phyloP scores from a whole-genome alignment of 306 rosid species.

The Vigna nakashimae region DNA sequence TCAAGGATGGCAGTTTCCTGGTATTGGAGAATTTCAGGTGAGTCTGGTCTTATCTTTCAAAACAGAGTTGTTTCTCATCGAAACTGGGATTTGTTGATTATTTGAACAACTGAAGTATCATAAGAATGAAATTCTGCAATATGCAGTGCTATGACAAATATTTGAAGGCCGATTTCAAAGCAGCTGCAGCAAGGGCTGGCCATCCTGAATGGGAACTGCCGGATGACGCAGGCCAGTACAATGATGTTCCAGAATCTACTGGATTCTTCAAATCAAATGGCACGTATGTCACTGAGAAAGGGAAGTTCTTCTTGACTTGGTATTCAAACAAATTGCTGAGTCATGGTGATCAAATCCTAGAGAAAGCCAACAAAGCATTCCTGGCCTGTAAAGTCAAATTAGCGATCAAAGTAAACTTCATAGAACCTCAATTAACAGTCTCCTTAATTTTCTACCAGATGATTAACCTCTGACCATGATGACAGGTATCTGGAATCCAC shows the following conservation, averaged over 20 bases:
- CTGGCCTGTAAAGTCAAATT: conserved; percentile 63
- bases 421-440: conserved; percentile 3
- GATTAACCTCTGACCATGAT: conserved; percentile 31
- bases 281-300: conserved; percentile 72
- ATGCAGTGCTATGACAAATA: conserved; percentile 88
- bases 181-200: conserved; percentile 64
- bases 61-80: not conserved
- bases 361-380: conserved; percentile 77
- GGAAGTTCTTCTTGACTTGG: conserved; percentile 93
- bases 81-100: not conserved
- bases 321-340: conserved; percentile 71
- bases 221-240: conserved; percentile 79
- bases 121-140: conserved; percentile 54
- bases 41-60: conserved; percentile 22
- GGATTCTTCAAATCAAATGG: conserved; percentile 73
- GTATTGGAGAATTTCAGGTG: conserved; percentile 97
- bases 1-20: conserved; percentile 87
- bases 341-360: conserved; percentile 84
- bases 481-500: conserved; percentile 87
- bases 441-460: conserved; percentile 22
- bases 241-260: conserved; percentile 71
- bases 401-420: conserved; percentile 76
- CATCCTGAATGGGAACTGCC: conserved; percentile 87
- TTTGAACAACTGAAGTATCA: not conserved
- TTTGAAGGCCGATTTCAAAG: conserved; percentile 71